Evolutionary conservation across 768 basidiomycete species (phyloP).

Genomic region (Cystofilobasidium macerans): DNA sequence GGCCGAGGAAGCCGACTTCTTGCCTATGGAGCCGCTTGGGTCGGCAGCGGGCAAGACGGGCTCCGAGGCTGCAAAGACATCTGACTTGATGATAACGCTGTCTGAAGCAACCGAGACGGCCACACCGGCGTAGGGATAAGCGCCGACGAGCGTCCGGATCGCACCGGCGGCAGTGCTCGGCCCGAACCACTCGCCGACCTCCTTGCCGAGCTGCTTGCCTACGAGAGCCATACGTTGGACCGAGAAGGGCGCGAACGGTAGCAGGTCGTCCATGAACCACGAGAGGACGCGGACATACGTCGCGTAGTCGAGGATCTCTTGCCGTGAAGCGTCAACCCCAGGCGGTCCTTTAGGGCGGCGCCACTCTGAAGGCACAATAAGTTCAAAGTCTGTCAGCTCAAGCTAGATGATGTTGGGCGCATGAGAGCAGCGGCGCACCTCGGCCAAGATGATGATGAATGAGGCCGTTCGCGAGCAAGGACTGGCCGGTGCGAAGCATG

Average conservation of each 20-base stretch:
- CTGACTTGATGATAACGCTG: conserved; percentile 66
- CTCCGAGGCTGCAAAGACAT: conserved; percentile 68
- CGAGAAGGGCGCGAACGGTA: conserved; percentile 74
- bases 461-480: conserved; percentile 68
- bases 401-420: neutral
- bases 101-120: conserved; percentile 76
- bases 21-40: neutral
- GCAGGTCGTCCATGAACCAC: conserved; percentile 89
- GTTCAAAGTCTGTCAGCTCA: too few species aligned
- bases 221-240: conserved; percentile 93
- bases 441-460: conserved; percentile 62
- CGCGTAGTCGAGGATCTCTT: conserved; percentile 48
- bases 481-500: conserved; percentile 80
- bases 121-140: conserved; percentile 67
- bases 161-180: conserved; percentile 96
- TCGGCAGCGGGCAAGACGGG: neutral
- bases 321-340: neutral
- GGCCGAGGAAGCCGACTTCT: conserved; percentile 5
- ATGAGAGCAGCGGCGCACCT: conserved; percentile 43
- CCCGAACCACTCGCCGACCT: conserved; percentile 96
- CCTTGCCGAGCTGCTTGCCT: conserved; percentile 87
- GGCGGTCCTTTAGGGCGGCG: conserved; percentile 46
- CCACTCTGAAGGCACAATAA: conserved; percentile 73
- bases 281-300: conserved; percentile 82
- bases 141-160: conserved; percentile 68